Evolutionary conservation across 768 basidiomycete species (phyloP).

Genomic region (Naganishia friedmannii): DNA sequence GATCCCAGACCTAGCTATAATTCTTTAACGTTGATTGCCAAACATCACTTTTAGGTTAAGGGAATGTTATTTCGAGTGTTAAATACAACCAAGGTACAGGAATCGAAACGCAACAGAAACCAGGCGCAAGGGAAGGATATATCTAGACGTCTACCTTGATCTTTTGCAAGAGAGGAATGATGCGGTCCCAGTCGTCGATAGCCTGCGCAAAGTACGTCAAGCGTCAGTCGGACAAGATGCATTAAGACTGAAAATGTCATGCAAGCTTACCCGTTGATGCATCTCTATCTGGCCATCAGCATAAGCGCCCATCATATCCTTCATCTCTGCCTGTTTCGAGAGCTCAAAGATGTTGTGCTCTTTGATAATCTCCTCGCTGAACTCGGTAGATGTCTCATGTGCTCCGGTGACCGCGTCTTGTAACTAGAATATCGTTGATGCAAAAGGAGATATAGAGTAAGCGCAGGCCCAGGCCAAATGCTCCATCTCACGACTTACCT

Average conservation of each 20-base stretch:
- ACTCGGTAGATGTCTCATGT: slow-evolving; percentile 92
- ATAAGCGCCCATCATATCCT: slow-evolving; percentile 81
- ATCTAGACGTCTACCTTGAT: slow-evolving; percentile 24
- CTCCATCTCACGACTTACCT: slow-evolving; percentile 58
- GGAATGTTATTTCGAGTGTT: not conserved
- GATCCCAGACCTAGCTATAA: no score
- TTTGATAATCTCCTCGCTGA: slow-evolving; percentile 87
- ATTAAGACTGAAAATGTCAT: not conserved
- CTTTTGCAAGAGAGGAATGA: slow-evolving; percentile 27
- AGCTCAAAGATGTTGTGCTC: slow-evolving; percentile 88
- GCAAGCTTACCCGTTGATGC: slow-evolving; percentile 66
- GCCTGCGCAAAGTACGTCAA: slow-evolving; percentile 56
- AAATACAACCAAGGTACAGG: not conserved
- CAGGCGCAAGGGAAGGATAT: not conserved
- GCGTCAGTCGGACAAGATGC: not conserved
- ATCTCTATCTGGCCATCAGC: slow-evolving; percentile 95
- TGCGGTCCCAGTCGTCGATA: slow-evolving; percentile 94
- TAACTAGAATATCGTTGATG: slow-evolving; percentile 58
- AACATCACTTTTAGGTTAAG: not conserved
- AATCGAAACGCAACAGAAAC: not conserved
- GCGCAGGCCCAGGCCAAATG: not conserved
- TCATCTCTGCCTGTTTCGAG: slow-evolving; percentile 93
- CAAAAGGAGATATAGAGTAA: not conserved
- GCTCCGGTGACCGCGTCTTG: slow-evolving; percentile 94
- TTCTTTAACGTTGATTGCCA: no score